A percentile compares a stretch with the other conserved stretches of the same genome.
These are phyloP conservation scores for Podospora didyma DNA, from an alignment of 495 filamentous ascomycete genomes.

Conservation along the genomic window DNA sequence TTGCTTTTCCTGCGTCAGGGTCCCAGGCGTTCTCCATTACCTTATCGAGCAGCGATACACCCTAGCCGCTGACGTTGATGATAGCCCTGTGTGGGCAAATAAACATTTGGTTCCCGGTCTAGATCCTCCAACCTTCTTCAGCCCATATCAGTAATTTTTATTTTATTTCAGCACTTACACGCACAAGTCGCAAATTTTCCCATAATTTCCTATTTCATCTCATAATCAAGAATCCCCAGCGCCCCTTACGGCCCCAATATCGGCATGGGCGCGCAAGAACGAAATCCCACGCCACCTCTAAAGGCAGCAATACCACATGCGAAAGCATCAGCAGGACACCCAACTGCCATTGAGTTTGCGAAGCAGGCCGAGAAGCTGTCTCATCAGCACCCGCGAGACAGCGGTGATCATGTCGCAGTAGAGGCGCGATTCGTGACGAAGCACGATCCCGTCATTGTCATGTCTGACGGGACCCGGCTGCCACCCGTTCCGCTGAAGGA, in stretches of 20 bases:
- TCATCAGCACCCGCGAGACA: constrained; percentile 27
- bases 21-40: not conserved
- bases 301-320: not conserved
- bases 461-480: constrained; percentile 58
- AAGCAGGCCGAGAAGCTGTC: constrained; percentile 61
- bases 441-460: constrained; percentile 66
- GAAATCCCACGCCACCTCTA: not conserved
- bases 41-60: not conserved
- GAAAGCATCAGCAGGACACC: constrained; percentile 1
- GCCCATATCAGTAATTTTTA: too few relatives aligned
- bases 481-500: constrained; percentile 63
- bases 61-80: too few relatives aligned
- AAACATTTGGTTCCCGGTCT: too few relatives aligned
- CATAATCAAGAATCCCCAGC: too few relatives aligned
- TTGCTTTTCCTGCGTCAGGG: not conserved
- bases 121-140: too few relatives aligned
- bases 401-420: constrained; percentile 46
- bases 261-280: not conserved
- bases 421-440: constrained; percentile 65
- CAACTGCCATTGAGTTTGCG: constrained; percentile 36
- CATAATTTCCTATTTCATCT: too few relatives aligned
- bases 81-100: too few relatives aligned
- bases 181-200: too few relatives aligned
- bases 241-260: too few relatives aligned
- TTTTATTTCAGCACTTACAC: too few relatives aligned